A percentile compares a stretch with the other conserved stretches of the same genome.
Conservation (phyloP, 2,329 filamentous ascomycete species). For the Colletotrichum sojae region DNA sequence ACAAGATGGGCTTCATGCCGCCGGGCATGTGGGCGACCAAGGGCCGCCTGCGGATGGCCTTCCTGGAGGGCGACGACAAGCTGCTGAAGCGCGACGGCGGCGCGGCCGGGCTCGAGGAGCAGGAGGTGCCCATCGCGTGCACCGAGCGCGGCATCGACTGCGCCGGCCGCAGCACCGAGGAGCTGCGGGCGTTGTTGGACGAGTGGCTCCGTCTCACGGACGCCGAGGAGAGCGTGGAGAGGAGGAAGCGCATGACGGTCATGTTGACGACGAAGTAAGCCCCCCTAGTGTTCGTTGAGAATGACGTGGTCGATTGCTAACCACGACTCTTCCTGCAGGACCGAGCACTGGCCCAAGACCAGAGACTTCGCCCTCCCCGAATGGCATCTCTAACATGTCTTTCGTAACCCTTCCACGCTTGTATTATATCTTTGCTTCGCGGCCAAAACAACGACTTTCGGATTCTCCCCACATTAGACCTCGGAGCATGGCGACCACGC, state of each 20-base stretch:
- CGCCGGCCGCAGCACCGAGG: conserved; percentile 68
- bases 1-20: conserved; percentile 63
- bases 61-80: conserved; percentile 79
- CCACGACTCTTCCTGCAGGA: conserved; percentile 44
- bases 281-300: not conserved
- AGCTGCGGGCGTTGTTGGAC: conserved; percentile 63
- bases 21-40: conserved; percentile 66
- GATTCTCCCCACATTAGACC: not conserved
- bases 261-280: conserved; percentile 59
- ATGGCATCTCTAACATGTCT: conserved; percentile 53
- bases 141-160: conserved; percentile 77
- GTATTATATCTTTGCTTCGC: not conserved
- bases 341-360: conserved; percentile 57
- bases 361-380: conserved; percentile 58
- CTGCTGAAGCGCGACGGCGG: conserved; percentile 77
- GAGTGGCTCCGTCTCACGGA: conserved; percentile 65
- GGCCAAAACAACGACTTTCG: not conserved
- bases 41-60: conserved; percentile 69
- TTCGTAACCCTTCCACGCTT: not conserved
- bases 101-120: conserved; percentile 67
- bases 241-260: conserved; percentile 55
- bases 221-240: conserved; percentile 53
- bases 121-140: conserved; percentile 80
- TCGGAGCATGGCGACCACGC: conserved; percentile 1
- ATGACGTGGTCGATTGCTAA: conserved; percentile 32